These are phyloP conservation scores for Tolypocladium ophioglossoides DNA, from an alignment of 2,329 filamentous ascomycete species.

Conservation along the genomic window DNA sequence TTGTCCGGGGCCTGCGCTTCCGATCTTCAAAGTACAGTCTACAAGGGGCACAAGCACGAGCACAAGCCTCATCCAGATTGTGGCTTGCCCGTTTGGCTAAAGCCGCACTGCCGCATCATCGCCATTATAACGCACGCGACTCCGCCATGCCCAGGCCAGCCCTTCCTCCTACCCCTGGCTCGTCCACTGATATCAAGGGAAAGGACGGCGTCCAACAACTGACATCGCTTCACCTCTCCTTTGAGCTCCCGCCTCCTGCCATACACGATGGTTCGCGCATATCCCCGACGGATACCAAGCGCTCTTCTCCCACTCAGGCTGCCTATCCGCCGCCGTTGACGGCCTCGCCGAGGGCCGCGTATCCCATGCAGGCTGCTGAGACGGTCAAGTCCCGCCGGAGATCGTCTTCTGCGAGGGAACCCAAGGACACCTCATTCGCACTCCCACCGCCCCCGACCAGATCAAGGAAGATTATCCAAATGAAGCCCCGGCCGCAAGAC, in stretches of 20 bases:
- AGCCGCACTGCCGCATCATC: neutral
- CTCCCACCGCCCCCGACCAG: conserved; percentile 87
- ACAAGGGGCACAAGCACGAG: neutral
- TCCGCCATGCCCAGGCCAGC: conserved; percentile 20
- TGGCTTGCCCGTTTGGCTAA: neutral
- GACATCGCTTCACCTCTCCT: conserved; percentile 53
- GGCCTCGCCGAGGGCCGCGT: conserved; percentile 18
- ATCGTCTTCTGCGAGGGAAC: conserved; percentile 31
- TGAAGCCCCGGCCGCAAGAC: conserved; percentile 60
- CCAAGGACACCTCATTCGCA: conserved; percentile 56
- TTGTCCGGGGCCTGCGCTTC: neutral
- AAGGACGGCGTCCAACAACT: conserved; percentile 56
- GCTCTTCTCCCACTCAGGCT: conserved; percentile 14
- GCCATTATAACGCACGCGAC: conserved; percentile 1
- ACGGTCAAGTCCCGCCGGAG: conserved; percentile 43
- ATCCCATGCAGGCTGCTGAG: conserved; percentile 38
- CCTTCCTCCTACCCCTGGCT: conserved; percentile 62
- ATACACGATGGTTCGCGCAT: conserved; percentile 40
- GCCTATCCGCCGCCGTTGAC: conserved; percentile 6
- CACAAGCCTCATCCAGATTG: neutral
- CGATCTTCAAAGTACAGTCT: neutral
- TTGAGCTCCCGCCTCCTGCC: conserved; percentile 69
- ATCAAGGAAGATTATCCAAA: conserved; percentile 94
- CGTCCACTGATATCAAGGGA: conserved; percentile 68
- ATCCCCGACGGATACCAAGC: conserved; percentile 18